Evolutionary conservation across 495 filamentous ascomycete species (phyloP).

Genomic region (Hypoxylon crocopeplum): DNA sequence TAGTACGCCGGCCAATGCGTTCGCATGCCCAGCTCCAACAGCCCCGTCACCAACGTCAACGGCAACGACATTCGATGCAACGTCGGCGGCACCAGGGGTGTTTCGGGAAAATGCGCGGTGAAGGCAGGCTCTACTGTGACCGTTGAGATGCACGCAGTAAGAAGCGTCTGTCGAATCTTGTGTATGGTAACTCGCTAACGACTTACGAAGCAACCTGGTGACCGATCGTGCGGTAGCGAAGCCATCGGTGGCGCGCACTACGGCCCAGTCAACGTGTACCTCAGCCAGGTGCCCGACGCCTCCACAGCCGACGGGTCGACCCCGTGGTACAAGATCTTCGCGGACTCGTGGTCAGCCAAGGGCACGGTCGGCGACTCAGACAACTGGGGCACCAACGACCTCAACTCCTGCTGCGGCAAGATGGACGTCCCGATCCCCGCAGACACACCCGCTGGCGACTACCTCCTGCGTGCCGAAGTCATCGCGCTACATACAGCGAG

Average conservation of each 20-base stretch:
- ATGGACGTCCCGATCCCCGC: constrained; percentile 47
- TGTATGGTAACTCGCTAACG: constrained; percentile 43
- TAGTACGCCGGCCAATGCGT: constrained; percentile 41
- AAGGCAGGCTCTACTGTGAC: constrained; percentile 52
- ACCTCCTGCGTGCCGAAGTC: constrained; percentile 52
- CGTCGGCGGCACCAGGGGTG: constrained; percentile 26
- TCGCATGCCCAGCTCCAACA: constrained; percentile 46
- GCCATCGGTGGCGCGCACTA: constrained; percentile 61
- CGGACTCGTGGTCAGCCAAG: constrained; percentile 39
- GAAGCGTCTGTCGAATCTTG: not conserved
- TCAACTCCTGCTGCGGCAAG: constrained; percentile 52
- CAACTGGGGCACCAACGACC: constrained; percentile 47
- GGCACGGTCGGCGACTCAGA: constrained; percentile 47
- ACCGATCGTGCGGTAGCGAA: constrained; percentile 50
- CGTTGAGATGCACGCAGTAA: constrained; percentile 56
- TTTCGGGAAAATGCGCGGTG: constrained; percentile 38
- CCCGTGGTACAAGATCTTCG: constrained; percentile 53
- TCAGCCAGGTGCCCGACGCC: constrained; percentile 55
- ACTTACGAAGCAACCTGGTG: constrained; percentile 48
- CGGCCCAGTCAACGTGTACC: constrained; percentile 58
- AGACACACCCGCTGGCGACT: constrained; percentile 48
- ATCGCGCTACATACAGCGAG: constrained; percentile 51
- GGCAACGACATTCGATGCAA: constrained; percentile 52
- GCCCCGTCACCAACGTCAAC: constrained; percentile 50
- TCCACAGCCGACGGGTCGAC: constrained; percentile 44